These are phyloP conservation scores for Amoeboaphelidium protococcarum DNA, from an alignment of 371 early-diverging fungal species.

Conservation along the genomic window DNA sequence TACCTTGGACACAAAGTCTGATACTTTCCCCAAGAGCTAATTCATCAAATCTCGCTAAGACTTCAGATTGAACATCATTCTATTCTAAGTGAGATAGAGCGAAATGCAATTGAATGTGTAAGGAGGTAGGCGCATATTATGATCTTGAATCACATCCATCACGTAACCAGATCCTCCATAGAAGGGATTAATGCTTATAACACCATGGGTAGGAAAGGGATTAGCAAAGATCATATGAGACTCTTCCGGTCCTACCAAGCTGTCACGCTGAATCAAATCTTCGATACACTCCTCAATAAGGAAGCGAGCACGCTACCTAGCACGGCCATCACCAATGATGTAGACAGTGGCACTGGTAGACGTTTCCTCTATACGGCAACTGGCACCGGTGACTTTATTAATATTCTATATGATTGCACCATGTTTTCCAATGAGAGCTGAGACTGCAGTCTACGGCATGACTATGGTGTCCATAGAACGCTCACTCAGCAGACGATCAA, in stretches of 20 bases:
- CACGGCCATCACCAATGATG: background rate
- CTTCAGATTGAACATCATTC: background rate
- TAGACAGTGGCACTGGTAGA: background rate
- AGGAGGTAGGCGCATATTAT: background rate
- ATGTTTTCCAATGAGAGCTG: background rate
- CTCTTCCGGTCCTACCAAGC: background rate
- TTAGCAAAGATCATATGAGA: background rate
- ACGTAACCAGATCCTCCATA: background rate
- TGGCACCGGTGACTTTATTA: background rate
- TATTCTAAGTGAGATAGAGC: background rate
- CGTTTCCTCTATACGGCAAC: background rate
- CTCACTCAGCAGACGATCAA: too few relatives aligned
- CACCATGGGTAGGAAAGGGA: background rate
- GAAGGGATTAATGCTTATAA: background rate
- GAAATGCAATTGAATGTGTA: background rate
- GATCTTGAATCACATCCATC: background rate
- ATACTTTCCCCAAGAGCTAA: background rate
- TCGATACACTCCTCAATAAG: background rate
- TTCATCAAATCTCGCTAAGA: background rate
- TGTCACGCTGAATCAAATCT: background rate
- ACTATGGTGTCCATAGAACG: background rate
- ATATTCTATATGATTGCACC: background rate
- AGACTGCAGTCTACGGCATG: background rate
- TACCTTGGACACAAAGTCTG: background rate
- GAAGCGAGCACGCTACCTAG: background rate